A percentile compares a stretch with the other conserved stretches of the same genome.
phyloP scores from a whole-genome alignment of 495 filamentous ascomycete species.

The Bacidia gigantensis region DNA sequence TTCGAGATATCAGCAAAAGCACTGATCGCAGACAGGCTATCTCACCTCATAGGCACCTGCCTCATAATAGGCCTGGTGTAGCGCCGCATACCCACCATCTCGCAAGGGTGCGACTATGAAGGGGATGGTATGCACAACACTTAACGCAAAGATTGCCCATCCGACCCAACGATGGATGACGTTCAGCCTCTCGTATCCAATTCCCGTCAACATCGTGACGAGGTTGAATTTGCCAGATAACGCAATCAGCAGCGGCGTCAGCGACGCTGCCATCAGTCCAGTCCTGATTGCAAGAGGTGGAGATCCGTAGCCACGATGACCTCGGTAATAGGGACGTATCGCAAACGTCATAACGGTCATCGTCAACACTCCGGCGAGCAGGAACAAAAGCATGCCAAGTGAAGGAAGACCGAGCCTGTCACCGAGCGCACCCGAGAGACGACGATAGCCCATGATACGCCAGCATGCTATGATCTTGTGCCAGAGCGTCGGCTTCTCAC shows the following conservation, averaged over 20 bases:
- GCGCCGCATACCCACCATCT: constrained; percentile 15
- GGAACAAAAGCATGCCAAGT: constrained; percentile 16
- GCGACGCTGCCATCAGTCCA: constrained; percentile 31
- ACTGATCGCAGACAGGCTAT: neutral
- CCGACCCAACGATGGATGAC: constrained; percentile 32
- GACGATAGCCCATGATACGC: constrained; percentile 22
- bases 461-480: constrained; percentile 11
- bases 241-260: constrained; percentile 30
- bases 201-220: constrained; percentile 30
- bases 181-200: constrained; percentile 33
- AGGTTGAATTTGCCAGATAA: constrained; percentile 27
- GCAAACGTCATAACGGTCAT: constrained; percentile 18
- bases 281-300: constrained; percentile 32
- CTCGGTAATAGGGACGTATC: constrained; percentile 25
- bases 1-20: neutral
- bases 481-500: neutral
- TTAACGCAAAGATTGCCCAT: constrained; percentile 27
- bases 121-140: constrained; percentile 32
- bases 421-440: constrained; percentile 14
- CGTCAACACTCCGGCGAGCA: constrained; percentile 15
- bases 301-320: constrained; percentile 23
- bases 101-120: constrained; percentile 25
- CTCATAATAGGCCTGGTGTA: constrained; percentile 21
- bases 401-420: constrained; percentile 22
- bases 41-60: constrained; percentile 6